Evolutionary conservation across 2,329 filamentous ascomycete species (phyloP).

Genomic region (Calonectria pteridis): DNA sequence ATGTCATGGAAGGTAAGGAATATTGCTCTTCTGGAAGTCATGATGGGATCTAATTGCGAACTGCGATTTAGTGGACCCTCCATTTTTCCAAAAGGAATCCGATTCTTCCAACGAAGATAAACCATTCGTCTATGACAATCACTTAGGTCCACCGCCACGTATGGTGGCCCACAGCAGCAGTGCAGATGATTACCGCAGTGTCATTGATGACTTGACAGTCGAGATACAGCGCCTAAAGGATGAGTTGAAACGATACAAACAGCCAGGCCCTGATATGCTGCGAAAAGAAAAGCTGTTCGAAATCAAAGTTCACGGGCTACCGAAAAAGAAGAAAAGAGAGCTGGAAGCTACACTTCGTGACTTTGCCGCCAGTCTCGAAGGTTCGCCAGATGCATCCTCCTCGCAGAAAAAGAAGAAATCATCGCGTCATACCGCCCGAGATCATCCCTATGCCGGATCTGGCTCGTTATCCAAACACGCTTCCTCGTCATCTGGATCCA

Average conservation of each 20-base stretch:
- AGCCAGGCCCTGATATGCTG: constrained; percentile 73
- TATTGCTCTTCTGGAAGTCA: background rate
- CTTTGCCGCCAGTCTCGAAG: constrained; percentile 75
- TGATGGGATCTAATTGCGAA: constrained; percentile 11
- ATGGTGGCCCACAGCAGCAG: constrained; percentile 66
- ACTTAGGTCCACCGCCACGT: constrained; percentile 46
- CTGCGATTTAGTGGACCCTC: constrained; percentile 59
- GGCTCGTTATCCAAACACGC: constrained; percentile 64
- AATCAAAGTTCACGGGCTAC: constrained; percentile 81
- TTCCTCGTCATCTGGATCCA: constrained; percentile 65
- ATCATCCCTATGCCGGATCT: constrained; percentile 55
- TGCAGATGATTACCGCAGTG: constrained; percentile 81
- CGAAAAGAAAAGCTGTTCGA: constrained; percentile 86
- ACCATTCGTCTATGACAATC: constrained; percentile 39
- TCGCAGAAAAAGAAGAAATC: constrained; percentile 56
- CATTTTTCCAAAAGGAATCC: constrained; percentile 66
- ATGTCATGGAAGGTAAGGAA: constrained; percentile 61
- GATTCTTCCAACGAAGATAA: constrained; percentile 65
- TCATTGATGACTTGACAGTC: constrained; percentile 89
- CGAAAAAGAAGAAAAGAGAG: constrained; percentile 79
- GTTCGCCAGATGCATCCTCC: constrained; percentile 57
- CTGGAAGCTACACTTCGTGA: constrained; percentile 79
- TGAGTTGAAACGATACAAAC: constrained; percentile 78
- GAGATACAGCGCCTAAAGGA: constrained; percentile 85
- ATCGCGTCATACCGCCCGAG: constrained; percentile 54